Base-by-base conservation (phyloP, 108 stramenopile species). In the Conticribra weissflogii region DNA sequence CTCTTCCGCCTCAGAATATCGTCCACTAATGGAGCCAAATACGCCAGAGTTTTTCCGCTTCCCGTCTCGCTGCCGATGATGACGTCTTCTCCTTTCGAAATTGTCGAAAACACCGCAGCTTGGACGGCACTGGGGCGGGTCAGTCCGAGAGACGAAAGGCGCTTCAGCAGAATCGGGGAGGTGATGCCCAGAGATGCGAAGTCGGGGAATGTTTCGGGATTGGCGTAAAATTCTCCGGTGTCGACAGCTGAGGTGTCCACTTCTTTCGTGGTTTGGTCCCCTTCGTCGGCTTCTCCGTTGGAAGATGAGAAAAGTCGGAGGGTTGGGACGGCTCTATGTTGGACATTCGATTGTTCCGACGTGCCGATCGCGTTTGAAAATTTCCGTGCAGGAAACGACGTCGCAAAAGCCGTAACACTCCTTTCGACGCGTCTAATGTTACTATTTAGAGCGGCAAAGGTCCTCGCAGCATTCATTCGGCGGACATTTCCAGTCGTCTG, bases 61-160 rank as follows among this genome's bases (percentile, higher is more conserved):
- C 98, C 98, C 3, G 98, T 99, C 76, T 99, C 97, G 34, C 92
- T 87, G 18, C 96, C 95, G 55, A 99, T 75, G 45, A 92, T 94
- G 28, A 96, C 85, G 59, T 94, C 62, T 1, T 76, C 81, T 7
- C 66, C 71, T 12, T 52, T 63, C 36, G 59, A 61, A 48, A 92
- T 81, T 17, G 80, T 59, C 15, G 69, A 48, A 78, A 79, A 92
- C 21, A 88, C 54, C 25, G 83, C 74, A 9, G 89, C 86, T 77
- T 95, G 93, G 19, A 92, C 88, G 45, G 85, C 85, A 31, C 85
- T 88, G 23, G 93, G 93, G 51, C 80, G 79, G 16, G 51, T 30
- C 52, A 84, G 62, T 36, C 45, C 62, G 29, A 88, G 45, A 29
- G 75, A 81, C 17, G 86, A 12, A 22, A 95, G 29, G 15, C 93